Evolutionary conservation across 1,284 basidiomycete genomes (phyloP), one percentile per base, ranked within the genome.

Genomic region (Trichosporon inkin): DNA sequence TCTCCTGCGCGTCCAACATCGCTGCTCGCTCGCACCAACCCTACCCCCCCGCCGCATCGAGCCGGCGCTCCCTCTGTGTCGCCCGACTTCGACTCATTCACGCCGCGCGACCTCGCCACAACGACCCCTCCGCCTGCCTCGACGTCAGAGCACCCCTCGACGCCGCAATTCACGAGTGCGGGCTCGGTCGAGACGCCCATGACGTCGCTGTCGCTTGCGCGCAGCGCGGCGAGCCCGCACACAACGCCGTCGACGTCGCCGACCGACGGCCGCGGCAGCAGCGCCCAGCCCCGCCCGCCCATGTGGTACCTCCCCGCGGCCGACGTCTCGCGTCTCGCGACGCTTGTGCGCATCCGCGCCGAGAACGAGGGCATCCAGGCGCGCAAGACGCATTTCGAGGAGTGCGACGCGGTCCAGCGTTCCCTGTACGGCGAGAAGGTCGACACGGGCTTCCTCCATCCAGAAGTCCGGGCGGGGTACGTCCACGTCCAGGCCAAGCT

Each of bases 381-480:
- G 39, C 38, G 52, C 34, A 56, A 24, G 39, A 53, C 41, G 36
- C 59, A 79, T 2, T 10, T 56, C 14, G 37, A 80, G 32, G 70
- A 75, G 39, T 68, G 83, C 61, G 83, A 88, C 65, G 82, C 84
- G 11, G 85, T 89, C 17, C 88, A 90, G 59, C 85, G 85, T 64
- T 70, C 87, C 70, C 71, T 91, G 57, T 90, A 92, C 71, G 89
- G 90, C 82, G 67, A 71, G 34, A 66, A 61, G 49, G 56, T 68
- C 3, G 62, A 88, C 61, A 65, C 85, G 64, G 82, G 85, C 24
- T 75, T 80, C 41, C 73, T 93, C 54, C 89, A 92, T 70, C 88
- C 89, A 0, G 81, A 84, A 17, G 82, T 90, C 36, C 81, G 84
- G 69, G 85, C 87, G 52, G 83, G 89, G 56, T 92, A 88, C 74